These are phyloP conservation scores for Pseudozyma sp. DNA, from an alignment of 1,284 basidiomycete species.

Conservation along the genomic window DNA sequence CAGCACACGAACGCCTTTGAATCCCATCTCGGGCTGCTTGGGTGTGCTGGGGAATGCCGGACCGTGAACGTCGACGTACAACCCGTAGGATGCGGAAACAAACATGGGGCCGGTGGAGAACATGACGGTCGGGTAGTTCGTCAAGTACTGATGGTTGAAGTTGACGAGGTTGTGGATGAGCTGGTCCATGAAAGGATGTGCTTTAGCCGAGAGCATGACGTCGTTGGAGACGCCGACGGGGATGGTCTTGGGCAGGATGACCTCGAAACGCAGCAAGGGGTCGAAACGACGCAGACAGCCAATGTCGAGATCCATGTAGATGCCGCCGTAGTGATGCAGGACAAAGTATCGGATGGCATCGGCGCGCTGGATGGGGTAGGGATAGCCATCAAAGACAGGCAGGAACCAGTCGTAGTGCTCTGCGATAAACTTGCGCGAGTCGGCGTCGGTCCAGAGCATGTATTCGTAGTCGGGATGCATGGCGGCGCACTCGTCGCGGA, in stretches of 20 bases:
- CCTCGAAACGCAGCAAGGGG: slow-evolving; percentile 85
- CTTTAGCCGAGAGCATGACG: slow-evolving; percentile 88
- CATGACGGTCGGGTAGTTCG: slow-evolving; percentile 99
- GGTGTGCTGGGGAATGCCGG: slow-evolving; percentile 86
- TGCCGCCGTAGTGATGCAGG: slow-evolving; percentile 88
- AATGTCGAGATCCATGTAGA: slow-evolving; percentile 97
- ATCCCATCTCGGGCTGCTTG: slow-evolving; percentile 77
- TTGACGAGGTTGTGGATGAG: slow-evolving; percentile 88
- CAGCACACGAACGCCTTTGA: slow-evolving; percentile 77
- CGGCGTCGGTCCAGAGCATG: slow-evolving; percentile 95
- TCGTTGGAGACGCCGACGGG: slow-evolving; percentile 91
- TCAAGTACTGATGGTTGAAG: slow-evolving; percentile 92
- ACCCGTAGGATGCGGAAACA: slow-evolving; percentile 64
- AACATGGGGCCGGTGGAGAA: slow-evolving; percentile 86
- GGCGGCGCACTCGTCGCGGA: slow-evolving; percentile 68
- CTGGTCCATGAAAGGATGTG: slow-evolving; percentile 89
- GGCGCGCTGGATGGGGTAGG: slow-evolving; percentile 93
- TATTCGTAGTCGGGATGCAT: slow-evolving; percentile 87
- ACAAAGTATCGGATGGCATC: slow-evolving; percentile 98
- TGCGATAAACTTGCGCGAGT: slow-evolving; percentile 88
- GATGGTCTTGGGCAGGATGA: slow-evolving; percentile 92
- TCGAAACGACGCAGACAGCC: slow-evolving; percentile 92
- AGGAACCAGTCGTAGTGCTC: slow-evolving; percentile 91
- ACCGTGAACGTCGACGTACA: slow-evolving; percentile 76
- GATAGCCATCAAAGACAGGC: slow-evolving; percentile 89